These are phyloP conservation scores for Wallacemonas sp. DNA, from an alignment of 208 protist species.

Conservation along the genomic window DNA sequence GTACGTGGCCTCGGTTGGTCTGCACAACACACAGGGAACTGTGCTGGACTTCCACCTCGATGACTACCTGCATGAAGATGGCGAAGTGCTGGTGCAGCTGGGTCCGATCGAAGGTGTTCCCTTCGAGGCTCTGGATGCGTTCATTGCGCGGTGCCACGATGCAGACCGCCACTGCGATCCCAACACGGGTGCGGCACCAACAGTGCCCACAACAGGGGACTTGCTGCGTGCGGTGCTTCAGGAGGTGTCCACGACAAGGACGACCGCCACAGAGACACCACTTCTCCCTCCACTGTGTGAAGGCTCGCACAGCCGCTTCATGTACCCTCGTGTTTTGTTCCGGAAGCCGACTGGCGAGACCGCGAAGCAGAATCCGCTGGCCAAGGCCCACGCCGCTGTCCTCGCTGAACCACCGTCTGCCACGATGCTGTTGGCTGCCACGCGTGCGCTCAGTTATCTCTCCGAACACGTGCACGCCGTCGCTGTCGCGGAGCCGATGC, in stretches of 20 bases:
- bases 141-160: conserved; percentile 39
- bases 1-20: conserved; percentile 47
- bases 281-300: conserved; percentile 29
- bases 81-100: conserved; percentile 76
- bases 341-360: conserved; percentile 49
- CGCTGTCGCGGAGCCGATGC: not conserved
- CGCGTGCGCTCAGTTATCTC: conserved; percentile 41
- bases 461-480: conserved; percentile 33
- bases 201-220: too few relatives aligned
- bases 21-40: conserved; percentile 26
- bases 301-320: conserved; percentile 59
- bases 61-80: conserved; percentile 73
- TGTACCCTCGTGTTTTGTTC: conserved; percentile 64
- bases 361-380: conserved; percentile 60
- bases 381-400: conserved; percentile 44
- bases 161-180: not conserved
- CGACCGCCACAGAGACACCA: not conserved
- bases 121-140: conserved; percentile 67
- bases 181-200: not conserved
- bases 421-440: conserved; percentile 40
- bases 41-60: conserved; percentile 48
- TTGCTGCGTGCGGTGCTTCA: conserved; percentile 11
- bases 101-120: conserved; percentile 69
- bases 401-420: conserved; percentile 30
- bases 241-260: not conserved